A percentile compares a stretch with the other conserved stretches of the same genome.
Evolutionary conservation across 225 moss, liverwort and hornwort genomes (phyloP).

Genomic region (Anthoceros angustus): DNA sequence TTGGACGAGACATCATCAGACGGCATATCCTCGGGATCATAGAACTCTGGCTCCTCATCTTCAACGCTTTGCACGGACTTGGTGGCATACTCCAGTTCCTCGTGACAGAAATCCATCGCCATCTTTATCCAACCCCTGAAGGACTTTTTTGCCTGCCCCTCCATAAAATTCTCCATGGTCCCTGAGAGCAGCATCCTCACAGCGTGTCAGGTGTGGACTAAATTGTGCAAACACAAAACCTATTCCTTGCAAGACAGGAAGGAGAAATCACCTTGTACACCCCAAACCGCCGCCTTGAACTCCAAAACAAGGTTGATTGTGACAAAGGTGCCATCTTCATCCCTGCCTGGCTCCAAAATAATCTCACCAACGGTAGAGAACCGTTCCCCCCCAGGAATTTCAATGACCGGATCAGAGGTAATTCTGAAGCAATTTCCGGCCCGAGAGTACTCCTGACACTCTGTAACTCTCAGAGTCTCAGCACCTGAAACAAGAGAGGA

Average conservation of each 20-base stretch:
- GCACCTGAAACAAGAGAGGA: not conserved
- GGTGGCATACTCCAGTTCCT: constrained; percentile 23
- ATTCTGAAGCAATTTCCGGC: not conserved
- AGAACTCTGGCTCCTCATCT: constrained; percentile 10
- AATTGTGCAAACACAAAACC: not conserved
- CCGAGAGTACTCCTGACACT: not conserved
- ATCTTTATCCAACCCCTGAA: constrained; percentile 35
- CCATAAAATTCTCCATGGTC: constrained; percentile 38
- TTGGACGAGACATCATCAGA: constrained; percentile 15
- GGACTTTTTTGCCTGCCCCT: constrained; percentile 32
- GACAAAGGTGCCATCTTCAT: constrained; percentile 2
- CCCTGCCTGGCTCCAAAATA: not conserved
- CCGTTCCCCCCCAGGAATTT: not conserved
- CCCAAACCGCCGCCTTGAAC: not conserved
- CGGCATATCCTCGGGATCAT: constrained; percentile 26
- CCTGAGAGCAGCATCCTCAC: constrained; percentile 10
- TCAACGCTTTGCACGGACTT: constrained; percentile 13
- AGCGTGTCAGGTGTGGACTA: not conserved
- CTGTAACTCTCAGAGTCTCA: not conserved
- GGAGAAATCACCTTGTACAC: not conserved
- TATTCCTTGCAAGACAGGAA: not conserved
- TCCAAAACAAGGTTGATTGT: constrained; percentile 1
- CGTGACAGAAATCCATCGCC: constrained; percentile 27
- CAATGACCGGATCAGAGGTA: constrained; percentile 3
- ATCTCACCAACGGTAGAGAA: not conserved